Evolutionary conservation across 768 basidiomycete genomes (phyloP), one percentile per base, ranked within the genome.

Genomic region (Polyporus arcularius): DNA sequence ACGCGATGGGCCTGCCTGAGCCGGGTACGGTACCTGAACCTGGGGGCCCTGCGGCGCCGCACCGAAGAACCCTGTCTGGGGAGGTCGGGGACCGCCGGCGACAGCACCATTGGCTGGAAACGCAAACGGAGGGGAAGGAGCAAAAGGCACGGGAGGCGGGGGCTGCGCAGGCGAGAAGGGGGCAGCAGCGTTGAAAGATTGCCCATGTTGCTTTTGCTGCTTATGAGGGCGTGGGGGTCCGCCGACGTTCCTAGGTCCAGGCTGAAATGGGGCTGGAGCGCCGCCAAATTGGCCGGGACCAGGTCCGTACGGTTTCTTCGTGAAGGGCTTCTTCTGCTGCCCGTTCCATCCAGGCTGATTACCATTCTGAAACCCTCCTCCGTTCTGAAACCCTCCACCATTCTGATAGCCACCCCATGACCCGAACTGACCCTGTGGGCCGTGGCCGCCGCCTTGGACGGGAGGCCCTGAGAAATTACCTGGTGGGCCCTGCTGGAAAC

Each of bases 231-330:
- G 52, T 55, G 61, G 28, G 30, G 52, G 55, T 15, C 41, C 46
- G 18, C 56, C 56, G 15, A 42, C 30, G 56, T 57, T 54, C 51
- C 63, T 47, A 18, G 55, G 63, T 31, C 55, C 55, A 16, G 54
- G 55, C 55, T 53, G 55, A 26, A 58, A 54, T 5, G 56, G 55
- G 39, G 58, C 55, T 21, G 51, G 12, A 18, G 45, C 42, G 47
- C 57, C 39, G 42, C 55, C 63, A 50, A 15, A 53, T 32, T 58
- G 55, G 52, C 56, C 46, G 30, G 61, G 57, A 30, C 57, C 57
- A 57, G 57, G 56, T 14, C 26, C 52, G 49, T 45, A 30, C 14
- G 45, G 45, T 38, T 46, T 48, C 46, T 16, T 26, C 62, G 46
- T 53, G 30, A 2, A 6, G 4, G 42, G 39, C 42, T 47, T 16